Conservation (phyloP, 2,329 filamentous ascomycete species). For the Bipolaris cookei region DNA sequence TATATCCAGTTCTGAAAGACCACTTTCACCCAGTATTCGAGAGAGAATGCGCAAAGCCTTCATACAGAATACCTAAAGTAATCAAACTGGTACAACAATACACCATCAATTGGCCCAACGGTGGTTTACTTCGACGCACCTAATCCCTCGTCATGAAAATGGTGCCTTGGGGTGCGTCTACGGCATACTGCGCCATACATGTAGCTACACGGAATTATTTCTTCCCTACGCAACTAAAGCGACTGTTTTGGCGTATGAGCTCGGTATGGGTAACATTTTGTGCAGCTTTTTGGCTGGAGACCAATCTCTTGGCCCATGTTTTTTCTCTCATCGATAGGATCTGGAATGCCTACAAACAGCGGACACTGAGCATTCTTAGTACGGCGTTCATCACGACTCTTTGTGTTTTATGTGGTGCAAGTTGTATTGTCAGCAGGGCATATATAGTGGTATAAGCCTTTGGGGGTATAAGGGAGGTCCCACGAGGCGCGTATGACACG, state of each 20-base stretch:
- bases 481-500: conserved; percentile 19
- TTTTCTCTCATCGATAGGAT: conserved; percentile 17
- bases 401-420: not conserved
- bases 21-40: not conserved
- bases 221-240: conserved; percentile 27
- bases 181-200: conserved; percentile 32
- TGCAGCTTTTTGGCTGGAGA: conserved; percentile 25
- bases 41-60: not conserved
- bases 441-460: conserved; percentile 32
- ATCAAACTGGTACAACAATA: not conserved
- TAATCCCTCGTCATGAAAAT: conserved; percentile 21
- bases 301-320: conserved; percentile 20
- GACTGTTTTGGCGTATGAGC: conserved; percentile 26
- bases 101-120: conserved; percentile 27
- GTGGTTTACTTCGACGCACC: conserved; percentile 24
- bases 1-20: not conserved
- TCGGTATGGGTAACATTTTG: conserved; percentile 27
- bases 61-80: not conserved
- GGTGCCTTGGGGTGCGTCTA: conserved; percentile 25
- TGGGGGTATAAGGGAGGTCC: conserved; percentile 23
- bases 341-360: conserved; percentile 21
- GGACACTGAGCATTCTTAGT: not conserved
- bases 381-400: not conserved
- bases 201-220: conserved; percentile 27
- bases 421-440: conserved; percentile 17